Evolutionary conservation across 108 stramenopile species (phyloP).

Genomic region (Asterionellopsis glacialis): DNA sequence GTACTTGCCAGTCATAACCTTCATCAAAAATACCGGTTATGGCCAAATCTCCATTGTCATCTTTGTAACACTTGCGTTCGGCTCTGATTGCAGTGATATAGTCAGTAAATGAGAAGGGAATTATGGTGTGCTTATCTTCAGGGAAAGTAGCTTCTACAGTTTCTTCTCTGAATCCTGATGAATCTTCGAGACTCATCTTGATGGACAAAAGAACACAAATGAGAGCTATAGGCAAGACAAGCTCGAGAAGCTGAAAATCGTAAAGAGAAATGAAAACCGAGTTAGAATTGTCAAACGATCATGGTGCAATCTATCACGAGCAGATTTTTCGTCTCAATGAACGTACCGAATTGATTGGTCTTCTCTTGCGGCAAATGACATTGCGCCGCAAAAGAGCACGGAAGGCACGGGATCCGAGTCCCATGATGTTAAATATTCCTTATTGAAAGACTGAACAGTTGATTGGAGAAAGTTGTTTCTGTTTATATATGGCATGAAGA

Average conservation of each 20-base stretch:
- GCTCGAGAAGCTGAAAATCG: slow-evolving; percentile 43
- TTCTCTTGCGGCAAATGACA: slow-evolving; percentile 59
- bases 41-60: not conserved
- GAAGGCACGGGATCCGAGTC: slow-evolving; percentile 39
- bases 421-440: not conserved
- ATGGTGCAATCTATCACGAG: not conserved
- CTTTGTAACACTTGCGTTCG: slow-evolving; percentile 33
- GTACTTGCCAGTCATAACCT: slow-evolving; percentile 59
- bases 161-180: slow-evolving; percentile 28
- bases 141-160: slow-evolving; percentile 49
- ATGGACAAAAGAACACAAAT: slow-evolving; percentile 54
- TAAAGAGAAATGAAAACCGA: not conserved
- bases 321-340: not conserved
- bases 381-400: slow-evolving; percentile 68
- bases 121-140: slow-evolving; percentile 26
- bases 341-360: slow-evolving; percentile 57
- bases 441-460: not conserved
- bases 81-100: slow-evolving; percentile 64
- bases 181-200: slow-evolving; percentile 45
- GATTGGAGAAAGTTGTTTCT: too few species aligned
- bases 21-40: slow-evolving; percentile 20
- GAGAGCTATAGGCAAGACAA: slow-evolving; percentile 56
- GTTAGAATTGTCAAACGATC: not conserved
- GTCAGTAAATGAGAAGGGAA: slow-evolving; percentile 54
- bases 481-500: too few species aligned